Evolutionary conservation across 2,329 filamentous ascomycete genomes (phyloP), one percentile per base, ranked within the genome.

Genomic region (Salinomyces thailandicus): DNA sequence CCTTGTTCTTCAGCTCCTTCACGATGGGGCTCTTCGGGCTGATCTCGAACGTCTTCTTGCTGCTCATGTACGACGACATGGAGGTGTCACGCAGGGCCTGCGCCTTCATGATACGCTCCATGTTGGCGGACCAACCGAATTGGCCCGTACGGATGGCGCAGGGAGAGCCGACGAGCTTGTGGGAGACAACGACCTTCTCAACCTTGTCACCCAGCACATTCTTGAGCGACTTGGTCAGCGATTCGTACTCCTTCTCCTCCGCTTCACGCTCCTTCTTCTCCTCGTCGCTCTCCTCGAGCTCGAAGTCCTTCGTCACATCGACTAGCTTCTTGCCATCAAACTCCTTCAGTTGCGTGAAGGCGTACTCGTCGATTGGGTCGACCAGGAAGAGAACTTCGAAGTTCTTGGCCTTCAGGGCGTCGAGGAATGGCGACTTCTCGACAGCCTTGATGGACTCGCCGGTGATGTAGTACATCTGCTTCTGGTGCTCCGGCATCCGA

Each of bases 51-150:
- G 91, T 98, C 85, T 98, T 98, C 87, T 98, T 98, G 64, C 89
- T 96, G 51, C 85, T 93, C 91, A 98, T 98, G 84, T 98, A 98
- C 57, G 85, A 93, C 70, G 78, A 85, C 91, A 98, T 98, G 59
- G 87, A 95, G 54, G 91, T 98, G 73, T 98, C 91, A 72, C 91
- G 91, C 60, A 98, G 89, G 61, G 91, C 91, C 76, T 98, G 91
- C 18, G 91, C 91, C 82, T 98, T 98, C 91, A 98, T 98, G 80
- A 98, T 98, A 75, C 91, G 91, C 79, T 98, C 91, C 91, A 98
- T 98, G 79, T 98, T 98, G 63, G 91, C 91, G 40, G 89, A 96
- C 91, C 91, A 98, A 70, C 91, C 91, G 68, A 98, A 98, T 72
- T 96, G 91, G 61, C 91, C 91, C 54, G 91, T 98, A 67, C 91